Evolutionary conservation across 306 rosid genomes (phyloP), one percentile per base, ranked within the genome.

Genomic region (Fagus sylvatica): DNA sequence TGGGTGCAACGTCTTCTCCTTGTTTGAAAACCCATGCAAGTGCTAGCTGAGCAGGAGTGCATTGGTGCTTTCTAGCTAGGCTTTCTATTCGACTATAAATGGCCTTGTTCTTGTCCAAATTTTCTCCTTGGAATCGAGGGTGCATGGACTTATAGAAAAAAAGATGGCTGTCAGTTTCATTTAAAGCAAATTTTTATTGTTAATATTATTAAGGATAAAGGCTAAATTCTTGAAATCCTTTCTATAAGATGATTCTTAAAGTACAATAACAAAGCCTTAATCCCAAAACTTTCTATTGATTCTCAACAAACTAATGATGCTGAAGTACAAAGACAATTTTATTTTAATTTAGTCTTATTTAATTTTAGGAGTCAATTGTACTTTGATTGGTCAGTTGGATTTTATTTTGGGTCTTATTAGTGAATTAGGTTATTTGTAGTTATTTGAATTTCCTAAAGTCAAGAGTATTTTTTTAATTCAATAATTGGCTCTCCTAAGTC

Each of bases 1-100:
- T 88, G 28, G 91, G 91, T 10, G 81, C 87, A 55, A 83, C 79
- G 71, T 81, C 89, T 36, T 83, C 78, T 30, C 88, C 91, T 79
- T 78, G 89, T 15, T 70, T 69, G 19, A 85, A 83, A 75, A 88
- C 78, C 91, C 91, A 83, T 46, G 89, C 83, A 36, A 88, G 69
- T n/a, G 89, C 79, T 64, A 88, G 84, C 37, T 83, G 87, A 75
- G 83, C 80, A 53, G 88, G 74, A 54, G 76, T 51, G 80, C 84
- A 80, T 16, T 71, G 78, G 71, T 85, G 84, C 69, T 78, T 88
- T 59, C 46, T 55, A 9, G 80, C 78, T 39, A 87, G 79, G 55
- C 13, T 73, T 81, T 89, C 91, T 12, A 90, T 66, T 74, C 76
- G 80, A 28, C 78, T 74, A 73, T 82, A 93, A 33, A 88, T 71